Evolutionary conservation across 768 basidiomycete genomes (phyloP).

Genomic region (Leccinum fibrillosum): DNA sequence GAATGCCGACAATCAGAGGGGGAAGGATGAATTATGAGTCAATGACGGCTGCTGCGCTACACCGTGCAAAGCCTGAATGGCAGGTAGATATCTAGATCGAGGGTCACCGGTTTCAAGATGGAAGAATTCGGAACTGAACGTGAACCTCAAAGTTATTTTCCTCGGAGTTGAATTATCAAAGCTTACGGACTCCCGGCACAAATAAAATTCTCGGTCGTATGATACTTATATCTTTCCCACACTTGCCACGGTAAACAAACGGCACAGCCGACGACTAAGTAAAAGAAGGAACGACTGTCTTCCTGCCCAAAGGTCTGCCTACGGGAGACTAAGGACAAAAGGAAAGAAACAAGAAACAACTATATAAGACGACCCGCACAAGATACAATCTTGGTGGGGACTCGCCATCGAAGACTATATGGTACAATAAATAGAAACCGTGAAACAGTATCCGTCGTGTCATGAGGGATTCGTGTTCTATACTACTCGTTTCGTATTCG

Average conservation of each 20-base stretch:
- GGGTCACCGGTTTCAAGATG: too few species aligned
- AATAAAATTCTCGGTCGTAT: background rate
- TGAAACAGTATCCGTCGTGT: constrained; percentile 6
- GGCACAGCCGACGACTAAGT: too few species aligned
- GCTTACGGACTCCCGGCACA: too few species aligned
- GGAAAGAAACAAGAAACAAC: background rate
- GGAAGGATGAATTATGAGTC: background rate
- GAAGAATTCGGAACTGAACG: too few species aligned
- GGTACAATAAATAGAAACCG: constrained; percentile 20
- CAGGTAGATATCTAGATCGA: too few species aligned
- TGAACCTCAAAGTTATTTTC: too few species aligned
- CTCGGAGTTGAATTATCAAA: too few species aligned
- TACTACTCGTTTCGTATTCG: background rate
- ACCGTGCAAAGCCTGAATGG: too few species aligned
- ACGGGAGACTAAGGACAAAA: background rate
- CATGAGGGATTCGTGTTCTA: constrained; percentile 1
- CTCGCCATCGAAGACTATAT: constrained; percentile 15
- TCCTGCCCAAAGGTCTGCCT: too few species aligned
- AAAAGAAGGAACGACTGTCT: too few species aligned
- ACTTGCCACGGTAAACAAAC: background rate
- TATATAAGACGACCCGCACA: background rate
- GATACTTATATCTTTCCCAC: background rate
- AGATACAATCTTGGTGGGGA: constrained; percentile 3
- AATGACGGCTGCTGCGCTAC: too few species aligned
- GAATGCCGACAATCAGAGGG: background rate